Evolutionary conservation across 306 rosid genomes (phyloP), one percentile per base, ranked within the genome.

Genomic region (Cicer judaicum): DNA sequence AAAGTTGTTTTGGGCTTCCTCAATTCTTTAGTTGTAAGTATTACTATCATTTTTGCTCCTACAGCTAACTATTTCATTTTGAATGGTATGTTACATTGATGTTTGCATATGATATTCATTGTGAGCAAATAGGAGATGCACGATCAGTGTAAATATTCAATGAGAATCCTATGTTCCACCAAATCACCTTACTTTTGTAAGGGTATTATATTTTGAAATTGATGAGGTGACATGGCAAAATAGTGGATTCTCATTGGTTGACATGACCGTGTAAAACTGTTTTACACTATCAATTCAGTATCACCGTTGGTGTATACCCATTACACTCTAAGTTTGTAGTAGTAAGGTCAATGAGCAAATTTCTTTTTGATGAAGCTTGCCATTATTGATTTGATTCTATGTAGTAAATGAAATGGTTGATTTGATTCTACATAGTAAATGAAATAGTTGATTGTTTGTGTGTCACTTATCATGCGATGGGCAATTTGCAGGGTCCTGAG

Each of bases 1-100:
- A 95, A 84, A 89, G 61, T 92, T 75, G 97, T 88, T 87, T 80
- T 95, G 85, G 99, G 91, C 38, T 90, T 85, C 83, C 90, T 95
- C 80, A 86, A 86, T 85, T 92, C 99, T 69, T 85, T 95, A 78
- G 98, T 88, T 87, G 99, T 95, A 83, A 79, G 95, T 82, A 21
- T 39, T 24, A 1, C 13, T 13, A 29, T 24, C n/a, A 38, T 38
- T 9, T 56, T 56, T 54, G 36, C 10, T 72, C 3, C 21, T 72
- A 21, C 8, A 24, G 13, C 48, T 13, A 47, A 29, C 24, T 68
- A 7, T 16, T 59, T 59, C 18, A 29, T 19, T 47, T 72, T 13
- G 38, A 56, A 21, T 12, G 43, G 15, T 38, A 36, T 62, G 47
- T 38, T 14, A 38, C 47, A 38, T 62, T 39, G 24, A 1, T 67